These are phyloP conservation scores for Xylariaceae sp. DNA, from an alignment of 2,329 filamentous ascomycete species.

Conservation along the genomic window DNA sequence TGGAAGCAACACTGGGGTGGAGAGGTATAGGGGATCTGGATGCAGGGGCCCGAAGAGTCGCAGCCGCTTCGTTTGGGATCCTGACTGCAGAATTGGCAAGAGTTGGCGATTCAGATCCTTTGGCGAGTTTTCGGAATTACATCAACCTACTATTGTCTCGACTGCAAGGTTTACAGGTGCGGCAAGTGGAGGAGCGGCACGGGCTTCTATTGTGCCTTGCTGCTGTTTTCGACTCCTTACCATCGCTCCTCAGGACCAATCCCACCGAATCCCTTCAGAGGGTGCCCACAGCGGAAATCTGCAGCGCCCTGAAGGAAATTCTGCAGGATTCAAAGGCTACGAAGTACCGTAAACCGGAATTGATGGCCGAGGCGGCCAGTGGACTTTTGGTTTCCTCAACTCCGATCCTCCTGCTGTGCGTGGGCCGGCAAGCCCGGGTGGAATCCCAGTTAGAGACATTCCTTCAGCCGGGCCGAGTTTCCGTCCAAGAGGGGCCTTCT, in stretches of 20 bases:
- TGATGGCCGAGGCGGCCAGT: constrained; percentile 64
- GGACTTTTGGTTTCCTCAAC: constrained; percentile 58
- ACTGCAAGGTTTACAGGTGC: constrained; percentile 50
- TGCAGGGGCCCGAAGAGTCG: constrained; percentile 69
- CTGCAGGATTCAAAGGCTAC: constrained; percentile 46
- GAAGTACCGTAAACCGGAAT: constrained; percentile 62
- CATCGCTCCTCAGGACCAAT: constrained; percentile 33
- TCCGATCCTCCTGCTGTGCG: constrained; percentile 49
- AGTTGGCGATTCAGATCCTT: constrained; percentile 23
- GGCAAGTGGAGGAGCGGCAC: constrained; percentile 71
- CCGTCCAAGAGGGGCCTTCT: constrained; percentile 19
- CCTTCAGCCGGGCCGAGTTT: constrained; percentile 34
- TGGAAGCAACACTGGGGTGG: constrained; percentile 78
- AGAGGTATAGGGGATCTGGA: constrained; percentile 84
- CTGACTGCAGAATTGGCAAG: constrained; percentile 50
- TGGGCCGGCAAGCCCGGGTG: constrained; percentile 22
- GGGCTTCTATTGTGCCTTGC: constrained; percentile 67
- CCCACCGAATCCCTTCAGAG: constrained; percentile 2
- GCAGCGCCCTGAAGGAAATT: constrained; percentile 39
- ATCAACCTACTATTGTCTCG: constrained; percentile 48
- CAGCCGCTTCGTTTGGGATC: constrained; percentile 69
- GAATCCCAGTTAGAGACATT: constrained; percentile 8
- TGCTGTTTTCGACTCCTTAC: constrained; percentile 55
- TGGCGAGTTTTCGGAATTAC: constrained; percentile 38
- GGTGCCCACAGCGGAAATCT: constrained; percentile 26